Conservation (phyloP, 345 rosid species). For the Salix purpurea region DNA sequence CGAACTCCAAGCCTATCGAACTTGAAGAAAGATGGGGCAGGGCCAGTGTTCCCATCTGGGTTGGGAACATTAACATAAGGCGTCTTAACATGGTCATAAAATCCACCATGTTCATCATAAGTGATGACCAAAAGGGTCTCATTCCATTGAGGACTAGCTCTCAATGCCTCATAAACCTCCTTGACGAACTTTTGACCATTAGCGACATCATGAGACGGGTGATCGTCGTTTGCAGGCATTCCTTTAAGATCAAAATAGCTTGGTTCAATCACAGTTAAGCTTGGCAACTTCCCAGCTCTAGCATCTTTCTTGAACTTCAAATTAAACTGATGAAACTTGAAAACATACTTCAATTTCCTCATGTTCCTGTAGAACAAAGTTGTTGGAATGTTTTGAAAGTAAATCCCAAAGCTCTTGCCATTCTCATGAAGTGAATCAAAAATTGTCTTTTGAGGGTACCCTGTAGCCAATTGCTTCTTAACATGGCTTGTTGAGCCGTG, state of each 20-base stretch:
- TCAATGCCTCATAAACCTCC: conserved; percentile 79
- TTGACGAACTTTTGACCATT: conserved; percentile 75
- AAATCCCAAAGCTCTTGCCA: conserved; percentile 60
- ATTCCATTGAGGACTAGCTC: conserved; percentile 94
- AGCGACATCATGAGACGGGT: conserved; percentile 92
- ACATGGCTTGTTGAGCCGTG: conserved; percentile 92
- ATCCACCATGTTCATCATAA: conserved; percentile 95
- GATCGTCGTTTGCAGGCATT: conserved; percentile 82
- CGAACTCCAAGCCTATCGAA: conserved; percentile 93
- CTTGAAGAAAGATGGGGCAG: conserved; percentile 86
- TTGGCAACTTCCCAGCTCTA: conserved; percentile 62
- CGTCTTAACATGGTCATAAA: conserved; percentile 86
- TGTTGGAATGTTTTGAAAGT: conserved; percentile 75
- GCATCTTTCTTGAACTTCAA: conserved; percentile 68
- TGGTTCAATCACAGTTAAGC: conserved; percentile 77
- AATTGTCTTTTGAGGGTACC: conserved; percentile 92
- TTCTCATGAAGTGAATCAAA: conserved; percentile 80
- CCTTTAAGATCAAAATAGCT: conserved; percentile 75
- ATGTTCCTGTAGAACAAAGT: conserved; percentile 79
- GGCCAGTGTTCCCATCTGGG: conserved; percentile 91
- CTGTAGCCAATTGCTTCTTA: conserved; percentile 62
- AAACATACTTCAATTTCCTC: conserved; percentile 74
- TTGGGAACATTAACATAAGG: conserved; percentile 69
- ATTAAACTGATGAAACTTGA: conserved; percentile 63
- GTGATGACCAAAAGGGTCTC: conserved; percentile 79